Evolutionary conservation across 2,329 filamentous ascomycete species (phyloP).

Genomic region (Diplodia mutila): DNA sequence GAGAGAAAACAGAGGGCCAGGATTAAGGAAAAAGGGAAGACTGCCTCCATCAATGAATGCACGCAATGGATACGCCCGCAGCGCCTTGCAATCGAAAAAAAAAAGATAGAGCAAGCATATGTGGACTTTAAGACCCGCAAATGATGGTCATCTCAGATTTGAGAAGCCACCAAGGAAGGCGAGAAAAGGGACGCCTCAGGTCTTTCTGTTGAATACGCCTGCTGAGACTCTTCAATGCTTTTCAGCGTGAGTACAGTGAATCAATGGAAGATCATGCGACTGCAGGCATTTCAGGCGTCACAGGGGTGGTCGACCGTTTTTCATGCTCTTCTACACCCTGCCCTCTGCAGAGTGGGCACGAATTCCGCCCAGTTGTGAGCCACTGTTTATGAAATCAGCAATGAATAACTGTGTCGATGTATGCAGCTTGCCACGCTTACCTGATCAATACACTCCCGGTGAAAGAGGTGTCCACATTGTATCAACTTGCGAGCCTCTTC

Average conservation of each 20-base stretch:
- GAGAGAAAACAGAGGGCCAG: neutral
- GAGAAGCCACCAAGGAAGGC: neutral
- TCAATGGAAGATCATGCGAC: conserved; percentile 11
- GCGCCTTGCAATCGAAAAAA: conserved; percentile 1
- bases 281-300: conserved; percentile 9
- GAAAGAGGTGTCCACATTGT: conserved; percentile 69
- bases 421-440: conserved; percentile 46
- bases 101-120: neutral
- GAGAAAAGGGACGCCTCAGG: neutral
- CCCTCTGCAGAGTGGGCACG: conserved; percentile 64
- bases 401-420: neutral
- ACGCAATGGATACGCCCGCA: conserved; percentile 8
- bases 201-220: neutral
- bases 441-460: conserved; percentile 71
- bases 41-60: neutral
- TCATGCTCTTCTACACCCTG: conserved; percentile 59
- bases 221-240: neutral
- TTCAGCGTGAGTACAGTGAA: neutral
- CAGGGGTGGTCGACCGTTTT: conserved; percentile 11
- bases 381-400: conserved; percentile 52
- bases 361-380: conserved; percentile 69
- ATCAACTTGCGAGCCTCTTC: conserved; percentile 64
- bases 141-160: neutral
- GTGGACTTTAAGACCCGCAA: neutral
- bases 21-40: neutral